phyloP scores from a whole-genome alignment of 2,329 filamentous ascomycete genomes.

The Fusarium sp. region DNA sequence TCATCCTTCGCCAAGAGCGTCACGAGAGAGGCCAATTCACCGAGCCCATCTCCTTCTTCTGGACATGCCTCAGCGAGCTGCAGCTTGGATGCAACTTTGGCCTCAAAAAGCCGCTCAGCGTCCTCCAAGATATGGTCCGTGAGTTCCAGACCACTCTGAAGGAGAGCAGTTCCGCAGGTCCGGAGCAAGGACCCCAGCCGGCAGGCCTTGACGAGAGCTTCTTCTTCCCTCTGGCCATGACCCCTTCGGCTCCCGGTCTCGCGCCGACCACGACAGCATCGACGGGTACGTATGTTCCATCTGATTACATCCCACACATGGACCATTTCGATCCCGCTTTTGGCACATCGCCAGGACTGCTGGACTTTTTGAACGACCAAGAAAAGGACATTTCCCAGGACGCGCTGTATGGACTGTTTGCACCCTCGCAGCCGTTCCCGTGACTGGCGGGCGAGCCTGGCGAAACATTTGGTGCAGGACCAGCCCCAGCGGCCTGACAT shows the following conservation, averaged over 20 bases:
- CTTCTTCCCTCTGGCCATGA: constrained; percentile 46
- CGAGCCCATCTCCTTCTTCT: constrained; percentile 53
- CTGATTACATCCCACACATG: constrained; percentile 39
- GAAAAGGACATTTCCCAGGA: constrained; percentile 49
- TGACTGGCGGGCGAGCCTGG: constrained; percentile 39
- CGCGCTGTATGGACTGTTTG: constrained; percentile 47
- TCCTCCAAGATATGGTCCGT: constrained; percentile 50
- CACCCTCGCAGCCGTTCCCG: constrained; percentile 46
- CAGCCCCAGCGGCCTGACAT: constrained; percentile 21
- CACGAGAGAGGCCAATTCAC: constrained; percentile 46
- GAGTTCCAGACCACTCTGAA: constrained; percentile 48
- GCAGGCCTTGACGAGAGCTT: constrained; percentile 47
- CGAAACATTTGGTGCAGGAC: constrained; percentile 32
- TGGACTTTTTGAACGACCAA: constrained; percentile 47
- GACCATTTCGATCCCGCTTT: constrained; percentile 43
- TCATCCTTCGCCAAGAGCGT: constrained; percentile 48
- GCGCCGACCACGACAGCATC: constrained; percentile 23
- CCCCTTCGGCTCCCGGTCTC: constrained; percentile 18
- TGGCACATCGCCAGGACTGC: constrained; percentile 41
- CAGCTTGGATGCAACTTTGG: constrained; percentile 52
- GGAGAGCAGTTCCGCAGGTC: constrained; percentile 37
- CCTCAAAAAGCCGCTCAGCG: constrained; percentile 50
- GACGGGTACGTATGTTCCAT: constrained; percentile 34
- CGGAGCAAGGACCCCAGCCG: constrained; percentile 33
- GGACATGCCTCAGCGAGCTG: constrained; percentile 50